Percentiles rank a stretch among this genome's conserved stretches.
Conservation (phyloP, 2,329 filamentous ascomycete species). For the Colletotrichum sp. region DNA sequence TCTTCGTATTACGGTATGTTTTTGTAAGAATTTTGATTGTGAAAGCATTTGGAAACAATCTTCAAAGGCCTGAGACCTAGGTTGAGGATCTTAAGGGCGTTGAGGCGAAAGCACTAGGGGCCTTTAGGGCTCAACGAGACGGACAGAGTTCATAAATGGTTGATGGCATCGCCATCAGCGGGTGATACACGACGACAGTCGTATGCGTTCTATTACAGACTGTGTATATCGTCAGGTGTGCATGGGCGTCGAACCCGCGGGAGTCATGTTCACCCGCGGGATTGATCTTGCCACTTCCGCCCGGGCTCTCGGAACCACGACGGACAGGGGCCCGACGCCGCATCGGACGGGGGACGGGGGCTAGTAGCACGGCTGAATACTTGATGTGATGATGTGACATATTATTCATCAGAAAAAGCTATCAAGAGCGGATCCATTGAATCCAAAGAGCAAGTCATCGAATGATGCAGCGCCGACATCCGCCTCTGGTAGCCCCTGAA, state of each 20-base stretch:
- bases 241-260: neutral
- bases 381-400: neutral
- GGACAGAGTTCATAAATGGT: neutral
- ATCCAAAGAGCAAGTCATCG: conserved; percentile 35
- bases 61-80: neutral
- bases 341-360: neutral
- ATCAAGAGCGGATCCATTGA: conserved; percentile 34
- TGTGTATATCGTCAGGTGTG: neutral
- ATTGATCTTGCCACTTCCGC: neutral
- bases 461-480: conserved; percentile 20
- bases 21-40: neutral
- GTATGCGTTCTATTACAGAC: neutral
- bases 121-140: neutral
- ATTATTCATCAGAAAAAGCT: conserved; percentile 20
- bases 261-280: neutral
- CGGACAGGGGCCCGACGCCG: neutral
- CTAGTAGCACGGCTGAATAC: neutral
- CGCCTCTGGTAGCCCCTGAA: neutral
- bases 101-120: neutral
- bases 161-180: neutral
- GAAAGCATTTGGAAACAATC: neutral
- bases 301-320: neutral
- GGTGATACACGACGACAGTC: too few species aligned
- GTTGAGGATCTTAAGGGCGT: neutral
- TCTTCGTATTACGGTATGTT: neutral